Conservation (phyloP, 163 green algal species). For the Scenedesmus sp. region DNA sequence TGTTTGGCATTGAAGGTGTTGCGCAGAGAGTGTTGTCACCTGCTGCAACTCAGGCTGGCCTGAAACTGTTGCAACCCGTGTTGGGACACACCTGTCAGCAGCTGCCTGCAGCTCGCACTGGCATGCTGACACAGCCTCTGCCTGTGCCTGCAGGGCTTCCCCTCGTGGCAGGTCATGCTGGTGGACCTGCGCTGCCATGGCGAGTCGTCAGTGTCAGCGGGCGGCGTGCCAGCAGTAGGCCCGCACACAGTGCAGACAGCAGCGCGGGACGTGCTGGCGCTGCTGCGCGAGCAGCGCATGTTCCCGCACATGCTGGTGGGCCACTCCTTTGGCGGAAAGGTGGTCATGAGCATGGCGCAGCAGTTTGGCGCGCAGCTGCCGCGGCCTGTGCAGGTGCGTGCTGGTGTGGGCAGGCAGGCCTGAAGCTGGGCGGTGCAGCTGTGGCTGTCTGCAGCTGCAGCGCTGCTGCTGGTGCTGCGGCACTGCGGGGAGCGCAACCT, state of each 20-base stretch:
- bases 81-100: not conserved
- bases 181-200: conserved; percentile 97
- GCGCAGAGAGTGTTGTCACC: not conserved
- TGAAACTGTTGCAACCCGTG: not conserved
- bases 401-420: not conserved
- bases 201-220: conserved; percentile 64
- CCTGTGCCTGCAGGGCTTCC: conserved; percentile 69
- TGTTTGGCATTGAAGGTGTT: not conserved
- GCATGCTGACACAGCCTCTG: not conserved
- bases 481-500: not conserved
- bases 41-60: not conserved
- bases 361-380: conserved; percentile 87
- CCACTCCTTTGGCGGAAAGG: conserved; percentile 96
- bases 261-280: conserved; percentile 82
- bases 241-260: conserved; percentile 81
- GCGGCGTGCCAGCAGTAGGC: conserved; percentile 40
- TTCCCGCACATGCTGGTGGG: conserved; percentile 94
- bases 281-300: conserved; percentile 84
- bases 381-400: conserved; percentile 77
- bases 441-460: not conserved
- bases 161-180: conserved; percentile 92
- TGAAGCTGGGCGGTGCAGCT: not conserved
- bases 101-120: not conserved
- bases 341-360: conserved; percentile 92
- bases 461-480: not conserved